Base-by-base conservation (phyloP, 1,139 yeast species). In the Kodamaea alishanica region DNA sequence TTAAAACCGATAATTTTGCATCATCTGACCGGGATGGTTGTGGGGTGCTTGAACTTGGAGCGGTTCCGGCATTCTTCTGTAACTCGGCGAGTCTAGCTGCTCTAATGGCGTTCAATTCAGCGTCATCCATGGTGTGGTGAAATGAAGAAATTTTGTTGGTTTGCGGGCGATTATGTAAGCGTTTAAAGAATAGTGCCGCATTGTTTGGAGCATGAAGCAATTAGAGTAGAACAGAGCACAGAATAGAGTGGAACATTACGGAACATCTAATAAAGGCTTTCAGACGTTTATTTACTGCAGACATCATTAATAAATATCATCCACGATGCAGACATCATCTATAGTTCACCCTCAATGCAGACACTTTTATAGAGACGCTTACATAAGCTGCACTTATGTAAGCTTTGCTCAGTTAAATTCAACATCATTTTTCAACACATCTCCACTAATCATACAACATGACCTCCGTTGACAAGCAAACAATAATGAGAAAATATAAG, bases 31-130 rank as follows among this genome's bases (percentile, higher is more conserved):
- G 49, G 31, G 46, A 33, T 10, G 49, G 44, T 12, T 43, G 47
- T 31, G 47, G 50, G 40, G 61, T 69, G 12, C 65, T 70, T 1
- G 73, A 26, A 12, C 4, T 5, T n/a, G 39, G 33, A 8, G 33
- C 40, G 2, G 43, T 39, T 2, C 42, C 39, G 8, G 48, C 60
- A 49, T 70, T 72, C 46, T 74, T 74, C 54, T 86, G 95, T 47
- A 90, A 70, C 60, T 89, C 96, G 9, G 85, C 82, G 49, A 90
- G 63, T 49, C 97, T 76, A 9, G 97, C 96, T 37, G 87, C 85
- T 52, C 97, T 75, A 46, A 90, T 85, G 20, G 96, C 96, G 50
- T 83, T 81, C 44, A 90, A 67, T 60, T 90, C 97, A 25, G 84
- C 66, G 61, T 89, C 96, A 51, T 81, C 84, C 84, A 79, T 79